Evolutionary conservation across 75 land plant genomes (phyloP), one percentile per base, ranked within the genome.

Genomic region (Pinus albicaulis): DNA sequence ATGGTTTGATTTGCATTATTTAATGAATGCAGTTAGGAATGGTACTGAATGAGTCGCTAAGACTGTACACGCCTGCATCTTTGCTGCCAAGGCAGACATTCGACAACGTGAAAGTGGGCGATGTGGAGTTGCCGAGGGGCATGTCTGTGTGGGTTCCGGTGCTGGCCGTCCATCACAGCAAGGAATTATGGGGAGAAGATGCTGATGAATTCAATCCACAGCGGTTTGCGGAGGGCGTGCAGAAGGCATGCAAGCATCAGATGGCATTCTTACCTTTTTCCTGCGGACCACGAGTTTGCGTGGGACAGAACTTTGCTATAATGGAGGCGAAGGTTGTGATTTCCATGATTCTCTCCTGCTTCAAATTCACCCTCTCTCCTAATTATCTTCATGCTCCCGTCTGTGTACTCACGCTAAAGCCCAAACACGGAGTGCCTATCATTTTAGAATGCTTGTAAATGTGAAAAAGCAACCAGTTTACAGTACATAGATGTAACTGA

Each of bases 141-240:
- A 70, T 88, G n/a, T 86, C 87, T 0, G 79, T 89, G 12, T 91
- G 91, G 89, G 83, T 91, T 3, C 92, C 98, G 0, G 84, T 88
- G 20, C 61, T 88, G 6, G 90, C 87, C 7, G 80, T 95, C 44
- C 94, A 95, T 74, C 92, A 89, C 62, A 85, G 79, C 77, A 64
- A 78, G 57, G 86, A 88, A 15, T 68, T 89, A 12, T 95, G 98
- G 98, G 98, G 98, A 4, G 64, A 78, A 23, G 98, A 95, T 44
- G 98, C 81, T 3, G 71, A 86, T 57, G 82, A 86, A 76, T 95
- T 95, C 92, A 89, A 87, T 8, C 98, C 98, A 5, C 80, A 89
- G 53, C 56, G 98, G 48, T 95, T 95, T 71, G 87, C 82, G 25
- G 74, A 82, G 2, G 87, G 79, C 16, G 68, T 82, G 13, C 80